These are phyloP conservation scores for Allium sativum DNA, from an alignment of 106 monocot genomes.

Conservation along the genomic window DNA sequence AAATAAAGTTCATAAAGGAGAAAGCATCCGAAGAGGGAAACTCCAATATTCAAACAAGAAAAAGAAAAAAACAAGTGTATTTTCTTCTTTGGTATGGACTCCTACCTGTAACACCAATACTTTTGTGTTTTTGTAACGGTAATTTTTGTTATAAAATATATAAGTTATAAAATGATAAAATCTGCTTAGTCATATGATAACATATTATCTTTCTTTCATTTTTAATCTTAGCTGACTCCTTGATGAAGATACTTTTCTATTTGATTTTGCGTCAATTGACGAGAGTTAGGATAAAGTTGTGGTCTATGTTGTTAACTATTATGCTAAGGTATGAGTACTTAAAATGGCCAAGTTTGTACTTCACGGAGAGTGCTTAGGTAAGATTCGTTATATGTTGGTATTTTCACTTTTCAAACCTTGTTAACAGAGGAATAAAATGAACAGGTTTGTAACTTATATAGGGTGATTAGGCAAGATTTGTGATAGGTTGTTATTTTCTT, in stretches of 20 bases:
- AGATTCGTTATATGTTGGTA: too few relatives aligned
- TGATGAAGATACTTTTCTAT: conserved; percentile 87
- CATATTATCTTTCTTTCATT: too few relatives aligned
- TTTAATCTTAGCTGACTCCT: conserved; percentile 13
- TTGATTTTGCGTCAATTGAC: conserved; percentile 89
- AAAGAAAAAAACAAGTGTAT: conserved; percentile 69
- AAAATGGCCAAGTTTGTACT: conserved; percentile 74
- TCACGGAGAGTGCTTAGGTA: conserved; percentile 56
- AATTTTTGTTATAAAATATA: too few relatives aligned
- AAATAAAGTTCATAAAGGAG: conserved; percentile 86
- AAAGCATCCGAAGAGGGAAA: conserved; percentile 84
- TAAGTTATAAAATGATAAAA: too few relatives aligned
- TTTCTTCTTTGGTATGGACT: too few relatives aligned
- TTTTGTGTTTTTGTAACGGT: too few relatives aligned
- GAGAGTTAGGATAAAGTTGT: conserved; percentile 65
- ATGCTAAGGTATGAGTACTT: conserved; percentile 62
- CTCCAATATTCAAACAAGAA: conserved; percentile 85
- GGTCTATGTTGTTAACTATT: conserved; percentile 63
- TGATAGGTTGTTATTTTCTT: too few relatives aligned
- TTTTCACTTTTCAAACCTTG: too few relatives aligned
- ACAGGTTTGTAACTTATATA: too few relatives aligned
- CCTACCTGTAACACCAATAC: too few relatives aligned
- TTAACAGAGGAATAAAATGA: too few relatives aligned
- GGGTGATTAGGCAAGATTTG: too few relatives aligned
- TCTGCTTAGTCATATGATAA: not conserved